Evolutionary conservation across 169 alveolate species (phyloP), one percentile per base, ranked within the genome.

Genomic region (Plasmodium falciparum): DNA sequence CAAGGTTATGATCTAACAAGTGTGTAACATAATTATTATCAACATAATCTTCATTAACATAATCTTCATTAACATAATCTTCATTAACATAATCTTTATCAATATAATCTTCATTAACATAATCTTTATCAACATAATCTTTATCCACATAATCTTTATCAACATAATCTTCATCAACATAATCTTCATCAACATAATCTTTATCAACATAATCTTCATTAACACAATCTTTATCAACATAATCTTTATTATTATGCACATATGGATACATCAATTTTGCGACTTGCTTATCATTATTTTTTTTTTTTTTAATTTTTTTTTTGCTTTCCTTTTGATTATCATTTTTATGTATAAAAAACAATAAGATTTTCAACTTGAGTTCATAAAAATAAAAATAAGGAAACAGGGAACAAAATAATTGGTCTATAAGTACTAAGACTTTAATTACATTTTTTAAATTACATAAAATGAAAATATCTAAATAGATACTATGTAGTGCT

Each of bases 341-440:
- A 12, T 62, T 54, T 61, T 11, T 54, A 33, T 80, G 69, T 3
- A 80, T 52, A 80, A 43, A 59, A 4, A 80, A 15, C 29, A 80
- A 61, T 43, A 80, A 54, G 56, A 80, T 69, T 47, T 80, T 80
- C 52, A 80, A 67, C 67, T 80, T 80, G 9, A 80, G 56, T 52
- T 80, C 90, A 71, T 29, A 80, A 80, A 80, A 80, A 62, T 80
- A 80, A 26, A 67, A 80, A 39, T 80, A 80, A 2, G 90, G 83
- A 66, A 22, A 80, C 6, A 56, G 8, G 12, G 73, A 80, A 67
- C 59, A 47, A 45, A 80, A 47, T 17, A 80, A 20, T 47, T 67
- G 90, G 54, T 80, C 90, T 80, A 80, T 50, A 13, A 80, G 20
- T 20, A 80, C 72, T 61, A 80, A 26, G 13, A 80, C 65, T 69